Base-by-base conservation (phyloP, 441 rosid genomes). In the Pelargonium australe region DNA sequence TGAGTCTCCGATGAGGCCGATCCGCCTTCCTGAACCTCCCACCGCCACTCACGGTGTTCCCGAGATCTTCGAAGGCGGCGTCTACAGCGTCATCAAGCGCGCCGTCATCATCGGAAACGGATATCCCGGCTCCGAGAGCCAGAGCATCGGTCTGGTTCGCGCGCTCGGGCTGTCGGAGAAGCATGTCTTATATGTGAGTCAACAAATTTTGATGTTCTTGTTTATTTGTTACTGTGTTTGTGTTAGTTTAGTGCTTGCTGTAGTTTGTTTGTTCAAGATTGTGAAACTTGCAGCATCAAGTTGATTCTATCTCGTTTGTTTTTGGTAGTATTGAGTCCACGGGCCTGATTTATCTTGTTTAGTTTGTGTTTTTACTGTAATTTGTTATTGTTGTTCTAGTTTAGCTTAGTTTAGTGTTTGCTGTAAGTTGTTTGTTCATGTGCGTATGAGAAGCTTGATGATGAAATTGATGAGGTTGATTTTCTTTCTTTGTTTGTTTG, bases 151-250 rank as follows among this genome's bases (percentile, higher is more conserved):
- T 55, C 79, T 88, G 78, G 58, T 88, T 79, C 88, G 88, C 25
- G 82, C 90, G 4, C 91, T 94, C 43, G 97, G 97, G 25, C 81
- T 94, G 34, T 76, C 80, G 2, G 89, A 86, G 51, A 87, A 84
- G 72, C 88, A 81, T 40, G 80, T 81, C 28, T 79, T 91, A 74
- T 94, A 84, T 63, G 98, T 89, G 76, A 86, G 95, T 82, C 51
- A 9, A 8, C 23, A 41, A 17, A 55, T 2, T 20, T 16, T 57
- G 2, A 19, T 14, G 25, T 14, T 19, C 62, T 14, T 3, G 2
- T 1, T 28, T 28, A 28, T 28, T 28, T 1, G 31, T 28, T 28
- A 28, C 31, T 28, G 31, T 28, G 31, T 3, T 28, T 28, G 31
- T 28, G 20, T 19, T 58, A 49, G 14, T 44, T n/a, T 25, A 20